phyloP scores from a whole-genome alignment of 2,329 filamentous ascomycete species.

The Ophiosphaerella herpotricha region DNA sequence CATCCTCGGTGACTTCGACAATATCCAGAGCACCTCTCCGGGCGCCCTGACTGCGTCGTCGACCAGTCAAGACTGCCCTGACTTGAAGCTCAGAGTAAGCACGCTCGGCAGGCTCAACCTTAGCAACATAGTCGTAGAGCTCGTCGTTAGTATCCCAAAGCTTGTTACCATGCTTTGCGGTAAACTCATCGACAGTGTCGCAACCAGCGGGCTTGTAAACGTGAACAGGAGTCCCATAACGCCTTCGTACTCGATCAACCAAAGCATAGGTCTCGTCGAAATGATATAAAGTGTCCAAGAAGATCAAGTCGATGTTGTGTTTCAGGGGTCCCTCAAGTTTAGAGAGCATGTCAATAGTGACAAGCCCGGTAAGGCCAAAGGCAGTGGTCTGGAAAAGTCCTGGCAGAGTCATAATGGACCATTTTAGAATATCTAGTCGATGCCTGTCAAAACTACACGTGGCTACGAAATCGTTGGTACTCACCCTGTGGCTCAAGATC shows the following conservation, averaged over 20 bases:
- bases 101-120: slow-evolving; percentile 93
- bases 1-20: slow-evolving; percentile 88
- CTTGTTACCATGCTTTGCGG: slow-evolving; percentile 76
- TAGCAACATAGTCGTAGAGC: slow-evolving; percentile 95
- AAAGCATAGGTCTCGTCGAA: slow-evolving; percentile 57
- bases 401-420: slow-evolving; percentile 89
- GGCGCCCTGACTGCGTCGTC: slow-evolving; percentile 88
- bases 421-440: slow-evolving; percentile 77
- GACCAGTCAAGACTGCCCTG: slow-evolving; percentile 88
- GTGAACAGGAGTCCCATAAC: slow-evolving; percentile 82
- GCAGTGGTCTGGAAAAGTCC: slow-evolving; percentile 69
- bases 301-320: slow-evolving; percentile 57
- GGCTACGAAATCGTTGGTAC: slow-evolving; percentile 19
- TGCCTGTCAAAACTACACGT: slow-evolving; percentile 27
- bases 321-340: slow-evolving; percentile 69
- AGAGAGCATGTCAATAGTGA: slow-evolving; percentile 69
- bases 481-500: slow-evolving; percentile 78
- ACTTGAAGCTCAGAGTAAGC: slow-evolving; percentile 88
- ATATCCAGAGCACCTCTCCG: slow-evolving; percentile 89
- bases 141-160: slow-evolving; percentile 87
- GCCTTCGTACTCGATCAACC: slow-evolving; percentile 69
- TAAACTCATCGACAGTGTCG: slow-evolving; percentile 76
- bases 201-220: slow-evolving; percentile 84
- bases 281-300: slow-evolving; percentile 60
- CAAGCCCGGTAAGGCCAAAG: slow-evolving; percentile 57